These are phyloP conservation scores for Phytophthora colocasiae DNA, from an alignment of 352 stramenopile species.

Conservation along the genomic window DNA sequence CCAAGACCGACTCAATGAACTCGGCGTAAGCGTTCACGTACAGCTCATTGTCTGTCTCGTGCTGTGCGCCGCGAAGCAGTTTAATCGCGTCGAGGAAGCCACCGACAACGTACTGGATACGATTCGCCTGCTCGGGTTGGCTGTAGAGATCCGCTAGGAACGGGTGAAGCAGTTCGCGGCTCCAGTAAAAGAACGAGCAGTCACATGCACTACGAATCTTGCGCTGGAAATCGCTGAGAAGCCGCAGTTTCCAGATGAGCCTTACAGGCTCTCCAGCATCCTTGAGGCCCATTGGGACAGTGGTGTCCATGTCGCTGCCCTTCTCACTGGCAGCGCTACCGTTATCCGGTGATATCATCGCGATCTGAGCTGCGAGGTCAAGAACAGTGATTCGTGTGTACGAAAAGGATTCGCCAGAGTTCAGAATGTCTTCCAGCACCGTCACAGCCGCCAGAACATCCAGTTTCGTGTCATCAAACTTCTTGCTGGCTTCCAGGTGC, in stretches of 20 bases:
- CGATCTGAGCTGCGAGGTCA: slow-evolving; percentile 83
- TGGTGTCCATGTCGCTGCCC: slow-evolving; percentile 46
- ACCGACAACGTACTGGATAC: slow-evolving; percentile 84
- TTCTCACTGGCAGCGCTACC: slow-evolving; percentile 41
- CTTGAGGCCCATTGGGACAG: slow-evolving; percentile 57
- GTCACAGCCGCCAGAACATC: slow-evolving; percentile 86
- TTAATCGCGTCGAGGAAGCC: slow-evolving; percentile 85
- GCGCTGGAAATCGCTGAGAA: slow-evolving; percentile 91
- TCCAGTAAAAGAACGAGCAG: slow-evolving; percentile 95
- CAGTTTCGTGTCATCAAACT: slow-evolving; percentile 89
- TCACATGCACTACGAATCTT: slow-evolving; percentile 88
- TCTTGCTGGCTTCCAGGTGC: slow-evolving; percentile 84
- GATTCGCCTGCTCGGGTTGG: slow-evolving; percentile 81
- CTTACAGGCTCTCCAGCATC: slow-evolving; percentile 78
- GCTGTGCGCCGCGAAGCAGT: slow-evolving; percentile 74
- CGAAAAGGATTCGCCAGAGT: slow-evolving; percentile 83
- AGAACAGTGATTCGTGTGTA: slow-evolving; percentile 86
- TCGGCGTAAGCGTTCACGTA: slow-evolving; percentile 78
- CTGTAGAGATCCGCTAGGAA: slow-evolving; percentile 89
- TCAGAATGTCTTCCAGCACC: slow-evolving; percentile 86
- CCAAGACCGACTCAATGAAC: slow-evolving; percentile 86
- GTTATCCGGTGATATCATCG: slow-evolving; percentile 72
- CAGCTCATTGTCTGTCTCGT: slow-evolving; percentile 71
- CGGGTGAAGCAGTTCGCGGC: slow-evolving; percentile 85
- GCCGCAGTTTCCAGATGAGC: slow-evolving; percentile 84